A percentile compares a stretch with the other conserved stretches of the same genome.
phyloP scores from a whole-genome alignment of 371 early-diverging fungal species.

The Rhizomucor miehei region DNA sequence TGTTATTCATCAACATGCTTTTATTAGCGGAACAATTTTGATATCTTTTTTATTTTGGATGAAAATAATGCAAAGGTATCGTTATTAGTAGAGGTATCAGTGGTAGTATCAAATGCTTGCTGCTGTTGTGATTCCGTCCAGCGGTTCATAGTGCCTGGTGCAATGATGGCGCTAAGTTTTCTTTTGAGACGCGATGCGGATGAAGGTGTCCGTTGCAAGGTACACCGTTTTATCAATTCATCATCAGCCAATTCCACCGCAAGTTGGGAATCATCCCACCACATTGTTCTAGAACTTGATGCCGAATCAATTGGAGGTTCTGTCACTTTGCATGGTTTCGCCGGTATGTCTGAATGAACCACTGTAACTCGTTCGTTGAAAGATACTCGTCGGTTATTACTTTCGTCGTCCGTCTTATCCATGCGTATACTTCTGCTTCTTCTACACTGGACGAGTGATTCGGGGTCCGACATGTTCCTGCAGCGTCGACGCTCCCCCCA shows the following conservation, averaged over 20 bases:
- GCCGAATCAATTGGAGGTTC: too few relatives aligned
- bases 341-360: too few relatives aligned
- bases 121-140: too few relatives aligned
- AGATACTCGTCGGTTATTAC: conserved; percentile 9
- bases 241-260: conserved; percentile 9
- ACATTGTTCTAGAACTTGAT: background rate
- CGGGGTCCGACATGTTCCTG: conserved; percentile 3
- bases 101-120: too few relatives aligned
- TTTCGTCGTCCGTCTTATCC: background rate
- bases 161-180: background rate
- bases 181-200: background rate
- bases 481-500: conserved; percentile 10
- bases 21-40: too few relatives aligned
- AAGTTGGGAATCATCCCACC: conserved; percentile 10
- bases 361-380: conserved; percentile 10
- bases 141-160: too few relatives aligned
- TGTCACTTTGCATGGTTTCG: too few relatives aligned
- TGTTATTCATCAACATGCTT: too few relatives aligned
- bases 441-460: conserved; percentile 1
- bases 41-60: too few relatives aligned
- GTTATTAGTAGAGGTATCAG: too few relatives aligned
- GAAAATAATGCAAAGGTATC: too few relatives aligned
- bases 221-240: background rate
- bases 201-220: background rate
- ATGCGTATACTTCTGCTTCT: background rate